These are phyloP conservation scores for Fusarium redolens DNA, from an alignment of 2,329 filamentous ascomycete species.

Conservation along the genomic window DNA sequence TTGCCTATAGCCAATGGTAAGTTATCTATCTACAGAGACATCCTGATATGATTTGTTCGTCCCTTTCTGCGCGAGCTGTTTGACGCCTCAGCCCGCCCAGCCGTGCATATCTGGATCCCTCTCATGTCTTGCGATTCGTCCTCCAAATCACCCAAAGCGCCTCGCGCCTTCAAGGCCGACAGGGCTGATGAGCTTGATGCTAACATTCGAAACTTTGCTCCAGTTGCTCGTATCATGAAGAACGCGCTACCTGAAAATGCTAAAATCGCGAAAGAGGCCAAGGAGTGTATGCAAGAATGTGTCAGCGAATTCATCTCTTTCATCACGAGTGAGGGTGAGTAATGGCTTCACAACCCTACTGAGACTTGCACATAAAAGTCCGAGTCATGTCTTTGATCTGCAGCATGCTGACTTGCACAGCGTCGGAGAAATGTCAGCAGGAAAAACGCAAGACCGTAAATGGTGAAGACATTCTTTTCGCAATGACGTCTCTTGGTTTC, in stretches of 20 bases:
- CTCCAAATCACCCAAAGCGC: conserved; percentile 62
- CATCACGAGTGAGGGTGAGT: conserved; percentile 97
- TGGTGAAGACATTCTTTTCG: conserved; percentile 97
- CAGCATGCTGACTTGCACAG: conserved; percentile 60
- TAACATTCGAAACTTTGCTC: conserved; percentile 93
- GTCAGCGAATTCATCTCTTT: conserved; percentile 99
- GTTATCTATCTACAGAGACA: conserved; percentile 57
- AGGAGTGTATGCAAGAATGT: conserved; percentile 99
- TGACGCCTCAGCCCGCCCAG: conserved; percentile 45
- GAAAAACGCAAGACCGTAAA: conserved; percentile 99
- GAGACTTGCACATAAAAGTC: conserved; percentile 17
- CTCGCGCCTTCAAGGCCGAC: conserved; percentile 60
- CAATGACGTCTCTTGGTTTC: conserved; percentile 98
- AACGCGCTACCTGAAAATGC: conserved; percentile 96
- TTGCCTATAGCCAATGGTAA: conserved; percentile 99
- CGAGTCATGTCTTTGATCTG: conserved; percentile 33
- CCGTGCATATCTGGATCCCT: conserved; percentile 53
- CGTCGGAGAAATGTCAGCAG: conserved; percentile 98
- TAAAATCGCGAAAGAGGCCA: conserved; percentile 98
- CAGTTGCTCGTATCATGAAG: conserved; percentile 99
- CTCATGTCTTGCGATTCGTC: conserved; percentile 71
- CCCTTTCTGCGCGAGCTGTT: conserved; percentile 43
- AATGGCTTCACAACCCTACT: not conserved
- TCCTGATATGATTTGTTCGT: conserved; percentile 57
- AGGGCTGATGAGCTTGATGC: conserved; percentile 75